Conservation (phyloP, 2,329 filamentous ascomycete genomes). For the Fusarium abutilonis region DNA sequence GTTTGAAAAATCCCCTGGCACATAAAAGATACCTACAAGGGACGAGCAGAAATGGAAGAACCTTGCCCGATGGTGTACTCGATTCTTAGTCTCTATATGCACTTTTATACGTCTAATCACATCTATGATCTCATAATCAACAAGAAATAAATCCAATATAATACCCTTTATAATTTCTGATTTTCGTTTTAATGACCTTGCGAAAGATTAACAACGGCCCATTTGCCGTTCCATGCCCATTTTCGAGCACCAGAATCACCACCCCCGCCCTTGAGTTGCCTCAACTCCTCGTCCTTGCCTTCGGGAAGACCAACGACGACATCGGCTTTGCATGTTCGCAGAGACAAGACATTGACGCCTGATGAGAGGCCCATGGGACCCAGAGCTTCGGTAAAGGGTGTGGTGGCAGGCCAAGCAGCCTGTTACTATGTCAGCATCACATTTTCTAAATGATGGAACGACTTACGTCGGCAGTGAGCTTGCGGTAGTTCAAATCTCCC, state of each 20-base stretch:
- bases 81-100: neutral
- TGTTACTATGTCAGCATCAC: slow-evolving; percentile 33
- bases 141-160: neutral
- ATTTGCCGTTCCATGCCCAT: slow-evolving; percentile 97
- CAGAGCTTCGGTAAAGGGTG: slow-evolving; percentile 84
- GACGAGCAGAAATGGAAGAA: neutral
- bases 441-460: accelerated
- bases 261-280: slow-evolving; percentile 72
- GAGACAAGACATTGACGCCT: slow-evolving; percentile 83
- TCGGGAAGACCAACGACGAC: slow-evolving; percentile 87
- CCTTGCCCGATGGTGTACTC: neutral
- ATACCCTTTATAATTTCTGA: neutral
- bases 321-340: slow-evolving; percentile 96
- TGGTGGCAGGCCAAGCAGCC: slow-evolving; percentile 81
- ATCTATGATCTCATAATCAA: slow-evolving; percentile 30
- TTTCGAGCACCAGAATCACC: slow-evolving; percentile 76
- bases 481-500: slow-evolving; percentile 96
- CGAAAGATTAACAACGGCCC: slow-evolving; percentile 80
- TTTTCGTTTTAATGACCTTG: slow-evolving; percentile 45
- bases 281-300: slow-evolving; percentile 85
- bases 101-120: slow-evolving; percentile 24
- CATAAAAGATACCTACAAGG: neutral
- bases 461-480: slow-evolving; percentile 86
- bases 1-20: too few relatives aligned
- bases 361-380: slow-evolving; percentile 85